These are phyloP conservation scores for Penicillium canariense DNA, from an alignment of 495 filamentous ascomycete genomes.

Conservation along the genomic window DNA sequence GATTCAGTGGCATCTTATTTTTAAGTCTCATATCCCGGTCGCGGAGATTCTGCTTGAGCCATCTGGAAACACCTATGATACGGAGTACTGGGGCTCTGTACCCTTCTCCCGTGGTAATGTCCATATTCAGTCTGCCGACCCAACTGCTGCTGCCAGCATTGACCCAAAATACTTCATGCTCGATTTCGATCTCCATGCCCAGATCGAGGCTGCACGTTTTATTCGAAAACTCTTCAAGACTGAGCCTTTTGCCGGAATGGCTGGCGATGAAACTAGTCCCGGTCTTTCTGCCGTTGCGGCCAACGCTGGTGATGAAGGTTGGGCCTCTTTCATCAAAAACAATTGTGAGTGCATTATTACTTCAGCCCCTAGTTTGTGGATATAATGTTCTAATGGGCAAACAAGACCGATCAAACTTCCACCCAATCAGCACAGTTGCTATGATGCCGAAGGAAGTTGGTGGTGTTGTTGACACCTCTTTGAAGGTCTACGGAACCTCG, in stretches of 20 bases:
- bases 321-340: conserved; percentile 25
- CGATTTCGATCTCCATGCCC: conserved; percentile 45
- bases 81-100: conserved; percentile 44
- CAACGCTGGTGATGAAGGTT: conserved; percentile 18
- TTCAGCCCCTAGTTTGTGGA: too few relatives aligned
- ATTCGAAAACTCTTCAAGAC: conserved; percentile 29
- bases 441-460: conserved; percentile 57
- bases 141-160: conserved; percentile 37
- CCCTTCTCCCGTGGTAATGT: conserved; percentile 56
- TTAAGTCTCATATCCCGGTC: conserved; percentile 40
- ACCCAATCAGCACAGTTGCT: conserved; percentile 49
- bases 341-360: conserved; percentile 26
- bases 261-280: conserved; percentile 20
- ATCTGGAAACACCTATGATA: conserved; percentile 20
- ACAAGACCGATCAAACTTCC: conserved; percentile 38
- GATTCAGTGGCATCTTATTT: conserved; percentile 25
- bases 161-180: conserved; percentile 56
- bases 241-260: conserved; percentile 17
- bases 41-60: conserved; percentile 38
- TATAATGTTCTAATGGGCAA: neutral
- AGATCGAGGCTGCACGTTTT: conserved; percentile 27
- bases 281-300: conserved; percentile 17
- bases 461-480: conserved; percentile 43
- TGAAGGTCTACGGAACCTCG: conserved; percentile 48
- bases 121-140: conserved; percentile 47